Conservation (phyloP, 2,329 filamentous ascomycete species). For the Plenodomus biglobosus region DNA sequence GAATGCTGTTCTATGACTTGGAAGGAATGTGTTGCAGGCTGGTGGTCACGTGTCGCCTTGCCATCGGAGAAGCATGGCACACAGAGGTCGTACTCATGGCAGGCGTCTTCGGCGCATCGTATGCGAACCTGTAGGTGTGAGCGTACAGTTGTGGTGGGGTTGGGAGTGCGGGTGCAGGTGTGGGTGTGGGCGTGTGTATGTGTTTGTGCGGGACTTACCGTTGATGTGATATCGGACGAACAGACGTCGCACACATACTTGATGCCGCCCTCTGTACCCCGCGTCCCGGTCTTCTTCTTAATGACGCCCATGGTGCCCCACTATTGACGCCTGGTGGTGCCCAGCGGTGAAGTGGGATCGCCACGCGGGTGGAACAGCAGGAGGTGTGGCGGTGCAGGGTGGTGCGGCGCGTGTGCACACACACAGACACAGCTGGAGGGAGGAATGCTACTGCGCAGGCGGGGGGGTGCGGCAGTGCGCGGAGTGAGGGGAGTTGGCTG, state of each 20-base stretch:
- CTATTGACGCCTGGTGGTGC: conserved; percentile 7
- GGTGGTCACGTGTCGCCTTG: conserved; percentile 77
- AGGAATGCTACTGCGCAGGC: conserved; percentile 1
- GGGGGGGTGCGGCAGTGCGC: not conserved
- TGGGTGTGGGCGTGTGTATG: not conserved
- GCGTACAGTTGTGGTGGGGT: not conserved
- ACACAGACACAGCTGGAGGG: conserved; percentile 1
- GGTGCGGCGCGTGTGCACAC: conserved; percentile 4
- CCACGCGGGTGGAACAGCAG: conserved; percentile 12
- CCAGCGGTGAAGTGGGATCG: conserved; percentile 12
- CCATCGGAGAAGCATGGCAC: conserved; percentile 91
- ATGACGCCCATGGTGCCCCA: conserved; percentile 77
- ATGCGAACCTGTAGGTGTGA: conserved; percentile 75
- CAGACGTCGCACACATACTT: conserved; percentile 99
- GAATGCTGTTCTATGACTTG: conserved; percentile 98
- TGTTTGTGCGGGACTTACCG: conserved; percentile 60
- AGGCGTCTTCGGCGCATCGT: conserved; percentile 73
- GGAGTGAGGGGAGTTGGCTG: conserved; percentile 1
- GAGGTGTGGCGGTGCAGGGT: conserved; percentile 31
- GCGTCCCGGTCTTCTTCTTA: conserved; percentile 87
- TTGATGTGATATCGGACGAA: conserved; percentile 94
- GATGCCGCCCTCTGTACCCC: conserved; percentile 72
- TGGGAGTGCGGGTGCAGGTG: too few relatives aligned
- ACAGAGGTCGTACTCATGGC: conserved; percentile 94
- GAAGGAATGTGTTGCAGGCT: conserved; percentile 82